phyloP scores from a whole-genome alignment of 257 asterid genomes.

The Primulina huaijiensis region DNA sequence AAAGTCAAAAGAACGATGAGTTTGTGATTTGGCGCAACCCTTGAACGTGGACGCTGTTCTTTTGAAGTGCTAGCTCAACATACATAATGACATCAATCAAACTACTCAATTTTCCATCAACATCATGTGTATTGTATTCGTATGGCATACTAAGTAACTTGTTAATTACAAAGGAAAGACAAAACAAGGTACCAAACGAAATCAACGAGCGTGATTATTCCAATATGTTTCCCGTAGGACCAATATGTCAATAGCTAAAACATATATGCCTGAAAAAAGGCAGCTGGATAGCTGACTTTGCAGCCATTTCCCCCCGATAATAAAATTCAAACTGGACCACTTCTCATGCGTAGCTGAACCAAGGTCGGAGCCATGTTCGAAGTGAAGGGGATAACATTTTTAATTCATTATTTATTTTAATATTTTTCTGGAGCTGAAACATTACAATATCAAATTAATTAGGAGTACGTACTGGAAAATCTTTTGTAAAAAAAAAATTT shows the following conservation, averaged over 20 bases:
- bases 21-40: not conserved
- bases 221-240: not conserved
- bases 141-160: not conserved
- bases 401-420: too few relatives aligned
- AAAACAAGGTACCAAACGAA: not conserved
- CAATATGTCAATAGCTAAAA: conserved; percentile 25
- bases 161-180: not conserved
- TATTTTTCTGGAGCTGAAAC: not conserved
- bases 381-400: not conserved
- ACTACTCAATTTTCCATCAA: not conserved
- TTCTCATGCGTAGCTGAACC: conserved; percentile 14
- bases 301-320: conserved; percentile 35
- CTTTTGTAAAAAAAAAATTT: too few relatives aligned
- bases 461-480: too few relatives aligned
- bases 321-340: conserved; percentile 43
- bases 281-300: conserved; percentile 62
- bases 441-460: too few relatives aligned
- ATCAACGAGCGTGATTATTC: too few relatives aligned
- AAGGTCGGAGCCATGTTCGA: not conserved
- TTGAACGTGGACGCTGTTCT: not conserved
- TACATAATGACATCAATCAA: not conserved
- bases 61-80: not conserved
- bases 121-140: too few relatives aligned
- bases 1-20: not conserved
- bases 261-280: conserved; percentile 28